A percentile compares a stretch with the other conserved stretches of the same genome.
Evolutionary conservation across 2,329 filamentous ascomycete species (phyloP).

Genomic region (Neonectria neomacrospora): DNA sequence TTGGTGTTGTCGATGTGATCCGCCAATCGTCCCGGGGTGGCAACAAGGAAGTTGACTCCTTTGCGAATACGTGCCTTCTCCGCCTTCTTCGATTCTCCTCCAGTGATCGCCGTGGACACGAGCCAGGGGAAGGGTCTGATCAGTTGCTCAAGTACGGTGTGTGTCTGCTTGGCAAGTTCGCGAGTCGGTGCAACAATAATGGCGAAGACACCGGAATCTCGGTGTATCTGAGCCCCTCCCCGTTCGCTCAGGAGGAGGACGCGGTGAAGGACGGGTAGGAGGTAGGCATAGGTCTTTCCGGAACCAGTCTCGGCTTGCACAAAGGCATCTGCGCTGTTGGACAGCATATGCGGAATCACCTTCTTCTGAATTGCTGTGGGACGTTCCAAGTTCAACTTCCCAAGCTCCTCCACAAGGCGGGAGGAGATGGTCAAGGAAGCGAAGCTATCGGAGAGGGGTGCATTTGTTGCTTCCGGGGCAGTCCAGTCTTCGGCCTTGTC

Average conservation of each 20-base stretch:
- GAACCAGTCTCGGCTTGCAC: conserved; percentile 97
- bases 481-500: conserved; percentile 61
- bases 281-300: conserved; percentile 96
- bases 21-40: conserved; percentile 88
- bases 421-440: conserved; percentile 85
- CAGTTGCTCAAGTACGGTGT: conserved; percentile 84
- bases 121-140: conserved; percentile 94
- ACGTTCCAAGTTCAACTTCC: conserved; percentile 87
- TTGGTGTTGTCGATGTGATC: conserved; percentile 96
- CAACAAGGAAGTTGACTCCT: conserved; percentile 94
- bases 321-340: conserved; percentile 88
- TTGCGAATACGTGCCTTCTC: conserved; percentile 96
- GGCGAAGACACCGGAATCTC: conserved; percentile 91
- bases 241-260: conserved; percentile 79
- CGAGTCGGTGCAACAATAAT: conserved; percentile 94
- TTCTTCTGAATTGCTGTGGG: conserved; percentile 96
- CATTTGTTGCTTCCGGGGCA: conserved; percentile 83
- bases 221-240: conserved; percentile 71
- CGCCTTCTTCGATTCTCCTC: conserved; percentile 76
- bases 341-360: conserved; percentile 82
- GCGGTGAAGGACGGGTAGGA: conserved; percentile 90
- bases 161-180: conserved; percentile 94
- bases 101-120: conserved; percentile 85
- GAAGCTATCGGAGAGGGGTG: conserved; percentile 87
- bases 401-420: conserved; percentile 82